These are phyloP conservation scores for Fennellomyces sp. DNA, from an alignment of 371 early-diverging fungal species.

Conservation along the genomic window DNA sequence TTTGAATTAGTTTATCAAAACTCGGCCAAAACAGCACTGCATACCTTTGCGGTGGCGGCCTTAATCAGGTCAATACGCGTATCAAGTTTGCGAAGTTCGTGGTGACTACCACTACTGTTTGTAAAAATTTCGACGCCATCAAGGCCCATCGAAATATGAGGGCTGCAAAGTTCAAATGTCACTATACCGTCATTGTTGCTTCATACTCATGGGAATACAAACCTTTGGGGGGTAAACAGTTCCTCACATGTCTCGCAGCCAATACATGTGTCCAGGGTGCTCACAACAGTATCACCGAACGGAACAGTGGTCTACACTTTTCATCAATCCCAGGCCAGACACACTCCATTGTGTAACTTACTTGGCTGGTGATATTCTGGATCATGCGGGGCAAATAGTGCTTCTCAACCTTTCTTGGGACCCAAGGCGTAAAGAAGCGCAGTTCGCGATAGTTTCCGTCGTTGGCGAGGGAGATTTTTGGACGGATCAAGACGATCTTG, in stretches of 20 bases:
- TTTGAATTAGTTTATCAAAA: not conserved
- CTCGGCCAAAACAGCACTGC: not conserved
- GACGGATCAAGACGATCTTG: constrained; percentile 91
- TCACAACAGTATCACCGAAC: constrained; percentile 88
- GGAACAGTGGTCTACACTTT: constrained; percentile 52
- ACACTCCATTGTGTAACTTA: too few species aligned
- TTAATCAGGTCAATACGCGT: constrained; percentile 86
- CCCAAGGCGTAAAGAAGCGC: constrained; percentile 96
- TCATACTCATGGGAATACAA: not conserved
- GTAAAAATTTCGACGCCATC: constrained; percentile 97
- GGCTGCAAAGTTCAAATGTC: constrained; percentile 51
- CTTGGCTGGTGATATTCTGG: constrained; percentile 76
- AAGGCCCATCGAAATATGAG: constrained; percentile 90
- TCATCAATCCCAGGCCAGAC: not conserved
- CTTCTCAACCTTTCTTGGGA: constrained; percentile 65
- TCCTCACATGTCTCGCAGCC: constrained; percentile 98
- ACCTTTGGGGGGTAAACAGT: constrained; percentile 90
- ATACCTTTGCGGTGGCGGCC: constrained; percentile 88
- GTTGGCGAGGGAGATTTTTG: constrained; percentile 93
- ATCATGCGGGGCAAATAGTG: constrained; percentile 84
- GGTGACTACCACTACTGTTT: constrained; percentile 93
- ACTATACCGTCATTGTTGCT: not conserved
- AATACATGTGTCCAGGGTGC: constrained; percentile 80
- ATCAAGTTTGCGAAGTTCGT: constrained; percentile 88
- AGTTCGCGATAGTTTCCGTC: constrained; percentile 97